Percentiles rank a stretch among this genome's conserved stretches.
Evolutionary conservation across 179 eudicot genomes (phyloP).

Genomic region (Beta lomatogona): DNA sequence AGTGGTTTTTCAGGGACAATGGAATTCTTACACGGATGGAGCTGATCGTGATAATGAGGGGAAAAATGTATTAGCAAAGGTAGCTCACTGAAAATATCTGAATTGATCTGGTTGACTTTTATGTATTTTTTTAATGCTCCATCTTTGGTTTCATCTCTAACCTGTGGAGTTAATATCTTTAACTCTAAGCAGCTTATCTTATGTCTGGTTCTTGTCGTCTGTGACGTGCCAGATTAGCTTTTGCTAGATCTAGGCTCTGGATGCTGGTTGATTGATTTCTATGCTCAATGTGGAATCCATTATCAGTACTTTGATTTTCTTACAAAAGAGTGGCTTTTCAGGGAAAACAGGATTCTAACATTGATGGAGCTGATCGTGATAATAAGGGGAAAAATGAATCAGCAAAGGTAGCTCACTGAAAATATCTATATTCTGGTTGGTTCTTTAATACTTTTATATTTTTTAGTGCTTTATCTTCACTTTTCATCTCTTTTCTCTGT

Average conservation of each 20-base stretch:
- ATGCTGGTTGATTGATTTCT: neutral
- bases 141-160: no score
- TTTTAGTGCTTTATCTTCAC: neutral
- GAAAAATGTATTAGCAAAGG: no score
- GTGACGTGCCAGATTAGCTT: neutral
- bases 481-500: neutral
- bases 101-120: no score
- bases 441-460: neutral
- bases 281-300: no score
- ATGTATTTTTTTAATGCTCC: no score
- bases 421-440: neutral
- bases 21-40: no score
- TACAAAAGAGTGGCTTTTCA: neutral
- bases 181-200: neutral
- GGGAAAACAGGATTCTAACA: neutral
- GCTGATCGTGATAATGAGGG: no score
- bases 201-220: neutral
- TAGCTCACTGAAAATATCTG: no score
- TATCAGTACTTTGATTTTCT: no score
- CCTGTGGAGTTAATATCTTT: no score
- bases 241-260: neutral
- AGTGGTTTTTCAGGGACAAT: no score
- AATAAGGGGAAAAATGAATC: neutral
- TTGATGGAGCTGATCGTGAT: neutral
- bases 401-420: neutral